Evolutionary conservation across 148 eudicot species (phyloP), one percentile per base, ranked within the genome.

Genomic region (Chenopodium album): DNA sequence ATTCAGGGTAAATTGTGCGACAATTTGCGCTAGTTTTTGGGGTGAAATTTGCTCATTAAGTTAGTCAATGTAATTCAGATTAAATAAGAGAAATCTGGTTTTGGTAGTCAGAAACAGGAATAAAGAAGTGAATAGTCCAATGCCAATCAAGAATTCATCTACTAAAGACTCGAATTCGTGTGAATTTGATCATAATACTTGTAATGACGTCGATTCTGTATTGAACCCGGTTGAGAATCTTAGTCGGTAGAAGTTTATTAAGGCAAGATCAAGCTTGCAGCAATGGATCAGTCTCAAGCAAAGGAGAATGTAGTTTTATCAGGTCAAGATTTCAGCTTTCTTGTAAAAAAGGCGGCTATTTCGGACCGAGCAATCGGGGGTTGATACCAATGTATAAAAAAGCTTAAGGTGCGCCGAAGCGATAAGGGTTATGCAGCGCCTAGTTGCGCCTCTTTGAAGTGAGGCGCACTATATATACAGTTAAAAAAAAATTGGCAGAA

Each of bases 51-150:
- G 26, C 26, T 26, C 26, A 26, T 26, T 26, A 26, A 26, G 26
- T 26, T 26, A 26, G 26, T 26, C 26, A 26, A 26, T 26, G 26
- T 26, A 26, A 26, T 26, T 26, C 26, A 26, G 26, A 26, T 26
- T 26, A 26, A 26, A 26, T 26, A 26, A 26, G 26, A 26, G 26
- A 26, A 26, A 26, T 26, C 26, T 26, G 26, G 26, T 26, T 26
- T 26, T 26, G 26, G 26, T 26, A 76, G 4, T 46, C 48, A 62
- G 88, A 79, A 50, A 72, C 31, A 34, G 90, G 81, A 8, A 85
- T 11, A 90, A 87, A 67, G 95, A 92, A 78, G 93, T 90, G 47
- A 84, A 82, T 63, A 91, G 94, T 71, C 91, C 92, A 76, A 80
- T 90, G 50, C 79, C 84, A 52, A 74, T 52, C n/a, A 83, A 76